Conservation (phyloP, 331 rosid species). For the Phaseolus coccineus region DNA sequence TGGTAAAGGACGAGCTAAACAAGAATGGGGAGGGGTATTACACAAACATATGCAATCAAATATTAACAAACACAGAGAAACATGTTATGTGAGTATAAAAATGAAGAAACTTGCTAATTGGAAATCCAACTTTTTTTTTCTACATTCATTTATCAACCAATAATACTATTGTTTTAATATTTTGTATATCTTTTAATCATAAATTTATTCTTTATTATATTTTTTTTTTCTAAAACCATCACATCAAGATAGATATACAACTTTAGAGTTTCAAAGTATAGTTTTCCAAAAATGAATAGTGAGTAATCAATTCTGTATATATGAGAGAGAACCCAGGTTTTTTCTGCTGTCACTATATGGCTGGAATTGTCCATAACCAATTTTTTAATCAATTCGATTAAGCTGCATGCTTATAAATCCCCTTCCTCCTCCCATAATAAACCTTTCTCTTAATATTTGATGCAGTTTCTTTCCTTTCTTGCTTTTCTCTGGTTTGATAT, state of each 20-base stretch:
- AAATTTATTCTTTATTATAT: no score
- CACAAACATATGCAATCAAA: slow-evolving; percentile 12
- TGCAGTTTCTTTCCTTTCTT: slow-evolving; percentile 30
- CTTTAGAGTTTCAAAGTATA: no score
- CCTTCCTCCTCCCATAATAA: neutral
- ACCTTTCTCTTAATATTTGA: slow-evolving; percentile 38
- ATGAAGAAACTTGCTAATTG: no score
- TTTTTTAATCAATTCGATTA: slow-evolving; percentile 38
- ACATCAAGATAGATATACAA: no score
- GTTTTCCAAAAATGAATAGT: no score
- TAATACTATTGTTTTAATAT: no score
- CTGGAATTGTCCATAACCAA: slow-evolving; percentile 29
- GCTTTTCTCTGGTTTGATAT: slow-evolving; percentile 37
- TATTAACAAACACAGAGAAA: neutral
- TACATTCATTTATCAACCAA: no score
- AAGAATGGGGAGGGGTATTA: neutral
- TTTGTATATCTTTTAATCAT: no score
- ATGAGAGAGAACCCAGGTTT: slow-evolving; percentile 24
- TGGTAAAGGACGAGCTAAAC: neutral
- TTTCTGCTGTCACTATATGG: slow-evolving; percentile 33
- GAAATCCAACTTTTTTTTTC: no score
- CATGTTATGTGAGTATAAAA: neutral
- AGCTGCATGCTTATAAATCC: slow-evolving; percentile 40
- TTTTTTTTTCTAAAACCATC: no score
- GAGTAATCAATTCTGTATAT: neutral